A percentile compares a stretch with the other conserved stretches of the same genome.
Conservation (phyloP, 108 stramenopile genomes). For the Skeletonema menzelii region DNA sequence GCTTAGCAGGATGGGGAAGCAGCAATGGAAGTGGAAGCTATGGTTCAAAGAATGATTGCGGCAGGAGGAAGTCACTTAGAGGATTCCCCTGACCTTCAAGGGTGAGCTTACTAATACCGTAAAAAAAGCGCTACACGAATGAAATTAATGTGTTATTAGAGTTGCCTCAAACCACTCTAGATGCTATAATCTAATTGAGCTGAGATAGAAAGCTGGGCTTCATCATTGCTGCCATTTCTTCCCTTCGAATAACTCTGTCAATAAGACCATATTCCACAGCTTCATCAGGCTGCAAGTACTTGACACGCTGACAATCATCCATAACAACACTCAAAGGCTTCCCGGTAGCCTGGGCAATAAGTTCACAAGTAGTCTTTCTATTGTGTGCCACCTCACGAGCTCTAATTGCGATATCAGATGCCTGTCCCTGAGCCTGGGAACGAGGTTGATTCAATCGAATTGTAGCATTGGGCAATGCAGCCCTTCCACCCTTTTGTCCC, state of each 20-base stretch:
- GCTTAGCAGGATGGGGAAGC: slow-evolving; percentile 49
- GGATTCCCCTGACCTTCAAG: slow-evolving; percentile 19
- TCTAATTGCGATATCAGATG: slow-evolving; percentile 96
- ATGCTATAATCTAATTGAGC: slow-evolving; percentile 22
- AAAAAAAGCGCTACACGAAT: neutral
- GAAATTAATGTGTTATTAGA: neutral
- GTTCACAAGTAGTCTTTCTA: slow-evolving; percentile 84
- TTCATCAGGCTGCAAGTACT: slow-evolving; percentile 96
- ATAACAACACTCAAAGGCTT: slow-evolving; percentile 89
- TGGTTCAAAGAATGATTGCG: slow-evolving; percentile 45
- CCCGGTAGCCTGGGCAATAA: slow-evolving; percentile 90
- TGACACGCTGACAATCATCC: slow-evolving; percentile 89
- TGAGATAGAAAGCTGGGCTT: slow-evolving; percentile 79
- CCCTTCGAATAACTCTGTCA: slow-evolving; percentile 88
- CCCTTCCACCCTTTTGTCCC: slow-evolving; percentile 92
- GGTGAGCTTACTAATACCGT: neutral
- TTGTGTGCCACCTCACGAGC: slow-evolving; percentile 92
- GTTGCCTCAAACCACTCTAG: neutral
- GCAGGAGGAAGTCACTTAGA: slow-evolving; percentile 24
- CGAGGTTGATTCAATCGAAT: slow-evolving; percentile 96
- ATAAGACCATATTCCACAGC: slow-evolving; percentile 97
- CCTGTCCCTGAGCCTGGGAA: slow-evolving; percentile 93
- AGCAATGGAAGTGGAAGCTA: slow-evolving; percentile 43
- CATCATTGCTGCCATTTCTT: slow-evolving; percentile 62
- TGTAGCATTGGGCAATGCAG: slow-evolving; percentile 92